Percentiles rank a stretch among this genome's conserved stretches.
Conservation (phyloP, 306 rosid species). For the Mucuna pruriens region DNA sequence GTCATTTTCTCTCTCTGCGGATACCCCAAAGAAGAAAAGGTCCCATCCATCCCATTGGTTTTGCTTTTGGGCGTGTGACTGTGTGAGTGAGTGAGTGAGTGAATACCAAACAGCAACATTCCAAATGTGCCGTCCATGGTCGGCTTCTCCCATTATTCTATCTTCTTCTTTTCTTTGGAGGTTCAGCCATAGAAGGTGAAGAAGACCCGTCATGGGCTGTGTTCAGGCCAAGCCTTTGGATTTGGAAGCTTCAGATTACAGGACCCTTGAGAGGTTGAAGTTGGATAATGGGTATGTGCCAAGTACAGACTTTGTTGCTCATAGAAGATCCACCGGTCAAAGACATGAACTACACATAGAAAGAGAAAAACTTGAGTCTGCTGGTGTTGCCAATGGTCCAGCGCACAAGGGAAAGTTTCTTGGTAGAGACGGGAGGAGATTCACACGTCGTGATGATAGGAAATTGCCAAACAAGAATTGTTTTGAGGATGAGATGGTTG, state of each 20-base stretch:
- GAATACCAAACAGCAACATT: conserved; percentile 25
- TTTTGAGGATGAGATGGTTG: conserved; percentile 46
- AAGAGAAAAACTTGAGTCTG: conserved; percentile 32
- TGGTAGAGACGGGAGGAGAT: conserved; percentile 35
- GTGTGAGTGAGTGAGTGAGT: background rate
- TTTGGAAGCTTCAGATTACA: conserved; percentile 38
- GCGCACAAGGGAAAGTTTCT: conserved; percentile 15
- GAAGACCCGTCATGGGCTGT: conserved; percentile 61
- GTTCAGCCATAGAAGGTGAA: background rate
- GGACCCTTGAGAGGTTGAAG: conserved; percentile 56
- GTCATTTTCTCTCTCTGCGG: conserved; percentile 47
- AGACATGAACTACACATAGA: conserved; percentile 36
- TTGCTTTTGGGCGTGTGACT: no score
- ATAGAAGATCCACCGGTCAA: conserved; percentile 61
- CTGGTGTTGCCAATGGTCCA: conserved; percentile 30
- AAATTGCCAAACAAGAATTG: conserved; percentile 35
- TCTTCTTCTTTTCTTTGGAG: background rate
- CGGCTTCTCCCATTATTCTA: conserved; percentile 51
- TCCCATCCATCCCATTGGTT: conserved; percentile 3
- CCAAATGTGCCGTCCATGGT: conserved; percentile 78
- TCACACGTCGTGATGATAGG: conserved; percentile 27
- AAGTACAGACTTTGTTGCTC: conserved; percentile 37
- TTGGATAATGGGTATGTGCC: conserved; percentile 63
- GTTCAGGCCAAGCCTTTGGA: conserved; percentile 66
- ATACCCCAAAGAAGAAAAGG: conserved; percentile 46